Evolutionary conservation across 805 yeast species (phyloP).

Genomic region (Candida dajiaensis): DNA sequence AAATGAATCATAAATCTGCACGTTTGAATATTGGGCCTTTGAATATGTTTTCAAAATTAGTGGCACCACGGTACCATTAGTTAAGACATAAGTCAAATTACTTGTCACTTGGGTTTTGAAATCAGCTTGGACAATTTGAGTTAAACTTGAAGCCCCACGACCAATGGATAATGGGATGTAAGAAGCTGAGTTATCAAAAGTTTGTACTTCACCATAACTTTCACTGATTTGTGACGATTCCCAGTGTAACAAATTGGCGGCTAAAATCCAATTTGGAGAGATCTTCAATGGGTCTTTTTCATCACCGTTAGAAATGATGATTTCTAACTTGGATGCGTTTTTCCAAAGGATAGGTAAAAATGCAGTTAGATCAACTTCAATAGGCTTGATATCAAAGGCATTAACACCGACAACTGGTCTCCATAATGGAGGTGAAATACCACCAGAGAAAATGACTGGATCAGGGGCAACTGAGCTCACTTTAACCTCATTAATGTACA

Average conservation of each 20-base stretch:
- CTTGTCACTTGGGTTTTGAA: conserved; percentile 11
- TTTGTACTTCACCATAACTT: conserved; percentile 33
- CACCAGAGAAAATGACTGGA: conserved; percentile 77
- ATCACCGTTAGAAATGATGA: conserved; percentile 50
- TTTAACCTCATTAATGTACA: conserved; percentile 51
- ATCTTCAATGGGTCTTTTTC: conserved; percentile 19
- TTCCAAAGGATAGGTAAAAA: conserved; percentile 66
- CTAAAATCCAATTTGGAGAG: conserved; percentile 50
- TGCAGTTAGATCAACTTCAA: conserved; percentile 66
- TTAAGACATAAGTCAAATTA: conserved; percentile 13
- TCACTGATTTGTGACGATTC: conserved; percentile 36
- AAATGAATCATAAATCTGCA: conserved; percentile 30
- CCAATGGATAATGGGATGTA: conserved; percentile 5
- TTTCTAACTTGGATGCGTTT: conserved; percentile 31
- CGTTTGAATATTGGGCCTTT: conserved; percentile 29
- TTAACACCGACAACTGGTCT: conserved; percentile 67
- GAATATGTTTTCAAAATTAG: conserved; percentile 18
- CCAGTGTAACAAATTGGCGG: conserved; percentile 52
- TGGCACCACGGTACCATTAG: conserved; percentile 19
- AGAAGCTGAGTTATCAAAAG: conserved; percentile 23
- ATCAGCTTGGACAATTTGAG: conserved; percentile 19
- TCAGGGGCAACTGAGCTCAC: conserved; percentile 62
- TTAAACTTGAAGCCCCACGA: conserved; percentile 13
- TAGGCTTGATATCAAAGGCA: conserved; percentile 69
- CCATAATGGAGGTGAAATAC: conserved; percentile 78